Conservation (phyloP, 352 stramenopile species). For the Blastocystis sp. region DNA sequence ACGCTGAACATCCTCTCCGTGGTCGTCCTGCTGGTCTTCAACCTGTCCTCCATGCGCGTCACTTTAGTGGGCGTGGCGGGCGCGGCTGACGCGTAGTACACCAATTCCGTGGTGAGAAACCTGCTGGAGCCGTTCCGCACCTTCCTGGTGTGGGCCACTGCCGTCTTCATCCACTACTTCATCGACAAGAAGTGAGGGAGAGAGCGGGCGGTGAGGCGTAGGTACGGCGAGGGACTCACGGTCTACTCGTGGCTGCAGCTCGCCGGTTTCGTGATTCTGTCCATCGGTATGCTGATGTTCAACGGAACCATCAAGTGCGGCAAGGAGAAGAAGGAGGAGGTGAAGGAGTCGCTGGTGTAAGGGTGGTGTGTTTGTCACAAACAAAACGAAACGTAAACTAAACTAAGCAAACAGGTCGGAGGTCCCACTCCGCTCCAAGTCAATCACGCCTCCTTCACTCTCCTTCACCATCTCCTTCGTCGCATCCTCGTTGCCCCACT, state of each 20-base stretch:
- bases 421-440: slow-evolving; percentile 1
- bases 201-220: not conserved
- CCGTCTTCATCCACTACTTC: slow-evolving; percentile 56
- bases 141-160: slow-evolving; percentile 53
- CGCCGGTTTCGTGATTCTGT: slow-evolving; percentile 45
- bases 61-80: not conserved
- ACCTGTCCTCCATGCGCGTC: slow-evolving; percentile 56
- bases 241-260: slow-evolving; percentile 51
- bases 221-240: slow-evolving; percentile 36
- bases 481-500: slow-evolving; percentile 47
- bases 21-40: slow-evolving; percentile 62
- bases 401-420: slow-evolving; percentile 11
- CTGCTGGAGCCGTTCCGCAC: slow-evolving; percentile 56
- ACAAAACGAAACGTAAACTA: not conserved
- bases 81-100: slow-evolving; percentile 14
- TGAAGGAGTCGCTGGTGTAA: slow-evolving; percentile 11
- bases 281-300: slow-evolving; percentile 53
- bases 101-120: slow-evolving; percentile 49
- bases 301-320: slow-evolving; percentile 42
- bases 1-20: slow-evolving; percentile 59
- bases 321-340: slow-evolving; percentile 33
- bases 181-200: not conserved
- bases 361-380: not conserved
- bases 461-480: slow-evolving; percentile 11
- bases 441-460: slow-evolving; percentile 1